Percentiles rank a stretch among this genome's conserved stretches.
Conservation (phyloP, 1,284 basidiomycete species). For the Cutaneotrichosporon arboriforme region DNA sequence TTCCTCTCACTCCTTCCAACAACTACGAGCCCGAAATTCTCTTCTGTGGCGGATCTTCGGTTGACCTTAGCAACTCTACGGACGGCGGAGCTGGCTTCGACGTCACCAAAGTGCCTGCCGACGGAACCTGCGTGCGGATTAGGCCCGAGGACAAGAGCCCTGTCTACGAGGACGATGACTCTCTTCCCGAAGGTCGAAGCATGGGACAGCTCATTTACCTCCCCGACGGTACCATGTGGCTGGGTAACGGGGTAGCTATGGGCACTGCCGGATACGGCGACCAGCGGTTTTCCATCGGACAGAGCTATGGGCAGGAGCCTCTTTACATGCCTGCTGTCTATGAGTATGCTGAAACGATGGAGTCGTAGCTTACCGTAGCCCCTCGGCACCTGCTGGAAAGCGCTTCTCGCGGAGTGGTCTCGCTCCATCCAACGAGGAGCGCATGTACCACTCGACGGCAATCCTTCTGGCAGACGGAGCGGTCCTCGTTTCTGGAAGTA, state of each 20-base stretch:
- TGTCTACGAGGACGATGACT: slow-evolving; percentile 61
- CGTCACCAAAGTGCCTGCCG: slow-evolving; percentile 43
- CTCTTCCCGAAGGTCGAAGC: slow-evolving; percentile 64
- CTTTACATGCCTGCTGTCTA: slow-evolving; percentile 53
- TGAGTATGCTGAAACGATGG: slow-evolving; percentile 21
- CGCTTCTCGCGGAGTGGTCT: slow-evolving; percentile 67
- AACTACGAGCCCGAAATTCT: slow-evolving; percentile 78
- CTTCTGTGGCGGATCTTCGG: slow-evolving; percentile 77
- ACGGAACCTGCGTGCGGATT: slow-evolving; percentile 53
- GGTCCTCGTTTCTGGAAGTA: slow-evolving; percentile 69
- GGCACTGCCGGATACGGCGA: slow-evolving; percentile 55
- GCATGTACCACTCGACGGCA: slow-evolving; percentile 82
- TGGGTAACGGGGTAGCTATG: slow-evolving; percentile 67
- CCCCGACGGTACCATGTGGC: slow-evolving; percentile 46
- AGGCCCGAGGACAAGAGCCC: slow-evolving; percentile 68
- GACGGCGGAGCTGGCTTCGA: slow-evolving; percentile 45
- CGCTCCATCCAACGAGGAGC: slow-evolving; percentile 61
- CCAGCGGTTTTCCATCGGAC: slow-evolving; percentile 38
- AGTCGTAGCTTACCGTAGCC: slow-evolving; percentile 47
- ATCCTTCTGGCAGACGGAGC: slow-evolving; percentile 80
- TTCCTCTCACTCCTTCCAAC: slow-evolving; percentile 83
- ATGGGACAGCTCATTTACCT: slow-evolving; percentile 66
- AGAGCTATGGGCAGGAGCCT: slow-evolving; percentile 43
- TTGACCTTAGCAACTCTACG: slow-evolving; percentile 41
- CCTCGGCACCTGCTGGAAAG: slow-evolving; percentile 56